Base-by-base conservation (phyloP, 768 basidiomycete species). In the Lactarius hengduanensis region DNA sequence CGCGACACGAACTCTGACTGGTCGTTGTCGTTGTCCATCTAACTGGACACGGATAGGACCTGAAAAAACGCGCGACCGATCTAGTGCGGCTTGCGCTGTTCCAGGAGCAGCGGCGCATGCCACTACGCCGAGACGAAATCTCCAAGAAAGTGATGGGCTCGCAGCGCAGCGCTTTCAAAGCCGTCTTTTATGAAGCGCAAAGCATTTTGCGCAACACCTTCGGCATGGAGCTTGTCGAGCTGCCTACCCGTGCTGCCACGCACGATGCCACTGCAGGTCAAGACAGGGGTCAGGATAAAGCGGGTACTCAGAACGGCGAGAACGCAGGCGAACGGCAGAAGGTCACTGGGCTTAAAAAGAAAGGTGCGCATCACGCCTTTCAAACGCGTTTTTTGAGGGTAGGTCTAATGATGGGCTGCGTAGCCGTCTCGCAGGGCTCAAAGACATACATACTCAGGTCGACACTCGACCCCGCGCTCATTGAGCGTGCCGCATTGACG, bases 381-480 rank as follows among this genome's bases (percentile, higher is more conserved):
- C 2, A 5, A 26, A 5, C 36, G 36, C 36, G 36, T 13, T 36
- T 13, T 36, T 36, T 36, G 13, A 53, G 6, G 13, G n/a, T 22
- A 5, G 22, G 22, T n/a, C 47, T 50, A 11, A 50, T 22, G 30
- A 32, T 22, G n/a, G 9, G 47, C 18, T 45, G 22, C n/a, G 55
- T 68, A 86, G 88, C 83, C 22, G 75, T 83, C 11, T 78, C 84
- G 6, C 72, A 81, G 2, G 85, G 90, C 1, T 86, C 91, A 1
- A 94, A 92, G 72, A 86, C 86, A 7, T 98, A 90, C 74, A 90
- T 96, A 54, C 80, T 97, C 20, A 89, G 94, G 56, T 95, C 94
- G 1, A 78, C 74, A 1, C 82, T 97, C 18, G 78, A 92, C 62
- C 75, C 84, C 0, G 68, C 74, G 15, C 77, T 96, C 61, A 85